Conservation (phyloP, 2,329 filamentous ascomycete species). For the Aspergillus felis region DNA sequence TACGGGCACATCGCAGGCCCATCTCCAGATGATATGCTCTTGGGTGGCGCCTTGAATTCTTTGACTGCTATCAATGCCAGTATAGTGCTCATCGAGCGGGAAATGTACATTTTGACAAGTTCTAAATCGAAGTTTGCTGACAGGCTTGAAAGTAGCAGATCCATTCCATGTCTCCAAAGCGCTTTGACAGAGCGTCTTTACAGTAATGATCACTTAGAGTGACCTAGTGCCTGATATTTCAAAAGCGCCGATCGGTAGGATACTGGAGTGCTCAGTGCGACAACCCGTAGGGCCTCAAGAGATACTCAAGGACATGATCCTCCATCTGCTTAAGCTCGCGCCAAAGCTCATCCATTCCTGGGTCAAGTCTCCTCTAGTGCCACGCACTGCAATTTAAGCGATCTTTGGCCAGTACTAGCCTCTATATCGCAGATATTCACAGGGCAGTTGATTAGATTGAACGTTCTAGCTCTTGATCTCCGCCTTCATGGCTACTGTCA, state of each 20-base stretch:
- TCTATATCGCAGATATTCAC: not conserved
- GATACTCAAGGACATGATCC: not conserved
- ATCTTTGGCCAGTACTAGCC: not conserved
- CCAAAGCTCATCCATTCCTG: not conserved
- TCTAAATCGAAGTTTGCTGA: too few species aligned
- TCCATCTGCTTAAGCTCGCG: not conserved
- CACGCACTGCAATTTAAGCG: not conserved
- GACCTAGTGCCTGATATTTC: not conserved
- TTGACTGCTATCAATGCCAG: too few species aligned
- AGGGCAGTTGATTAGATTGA: not conserved
- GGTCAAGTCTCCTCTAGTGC: not conserved
- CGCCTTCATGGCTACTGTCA: constrained; percentile 35
- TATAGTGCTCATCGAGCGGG: too few species aligned
- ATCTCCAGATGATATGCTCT: too few species aligned
- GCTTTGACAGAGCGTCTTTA: too few species aligned
- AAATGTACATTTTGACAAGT: too few species aligned
- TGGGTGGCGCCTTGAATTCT: too few species aligned
- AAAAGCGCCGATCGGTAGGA: not conserved
- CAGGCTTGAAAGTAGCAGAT: too few species aligned
- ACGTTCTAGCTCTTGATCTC: constrained; percentile 22
- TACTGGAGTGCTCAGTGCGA: not conserved
- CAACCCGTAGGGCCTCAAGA: not conserved
- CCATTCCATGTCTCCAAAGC: too few species aligned
- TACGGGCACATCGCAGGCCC: too few species aligned
- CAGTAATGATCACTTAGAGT: not conserved